A percentile compares a stretch with the other conserved stretches of the same genome.
These are phyloP conservation scores for Cercospora beticola DNA, from an alignment of 2,329 filamentous ascomycete species.

Conservation along the genomic window DNA sequence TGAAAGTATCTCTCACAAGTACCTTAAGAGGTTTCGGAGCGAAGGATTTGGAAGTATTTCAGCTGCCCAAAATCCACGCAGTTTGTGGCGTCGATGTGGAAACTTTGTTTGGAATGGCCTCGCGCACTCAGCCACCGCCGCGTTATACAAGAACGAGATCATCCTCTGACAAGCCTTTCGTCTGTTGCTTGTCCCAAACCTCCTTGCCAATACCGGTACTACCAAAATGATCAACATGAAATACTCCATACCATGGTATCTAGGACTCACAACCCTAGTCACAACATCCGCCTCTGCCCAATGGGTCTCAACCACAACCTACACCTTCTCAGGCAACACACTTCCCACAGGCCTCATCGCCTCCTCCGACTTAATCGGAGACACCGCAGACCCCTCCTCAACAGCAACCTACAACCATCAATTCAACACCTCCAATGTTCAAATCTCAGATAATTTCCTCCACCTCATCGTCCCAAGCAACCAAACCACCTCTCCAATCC, in stretches of 20 bases:
- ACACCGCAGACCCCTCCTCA: background rate
- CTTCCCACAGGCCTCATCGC: constrained; percentile 11
- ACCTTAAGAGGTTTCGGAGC: too few species aligned
- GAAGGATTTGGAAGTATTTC: background rate
- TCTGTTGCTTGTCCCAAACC: background rate
- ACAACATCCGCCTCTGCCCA: background rate
- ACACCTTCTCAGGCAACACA: constrained; percentile 6
- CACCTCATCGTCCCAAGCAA: constrained; percentile 22
- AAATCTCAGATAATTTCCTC: constrained; percentile 19
- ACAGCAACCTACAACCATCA: constrained; percentile 4
- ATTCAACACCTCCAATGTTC: constrained; percentile 14
- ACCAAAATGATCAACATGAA: background rate
- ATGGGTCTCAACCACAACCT: constrained; percentile 17
- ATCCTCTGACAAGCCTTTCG: background rate
- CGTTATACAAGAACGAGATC: background rate
- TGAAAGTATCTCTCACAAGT: too few species aligned
- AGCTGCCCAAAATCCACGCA: background rate
- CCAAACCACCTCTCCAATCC: constrained; percentile 17
- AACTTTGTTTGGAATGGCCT: background rate
- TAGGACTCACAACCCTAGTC: background rate
- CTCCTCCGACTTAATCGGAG: constrained; percentile 2
- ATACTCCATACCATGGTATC: background rate
- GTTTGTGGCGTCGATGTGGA: background rate
- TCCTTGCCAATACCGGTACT: background rate
- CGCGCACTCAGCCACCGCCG: background rate